These are phyloP conservation scores for Aspergillus fijiensis DNA, from an alignment of 2,329 filamentous ascomycete genomes.

Conservation along the genomic window DNA sequence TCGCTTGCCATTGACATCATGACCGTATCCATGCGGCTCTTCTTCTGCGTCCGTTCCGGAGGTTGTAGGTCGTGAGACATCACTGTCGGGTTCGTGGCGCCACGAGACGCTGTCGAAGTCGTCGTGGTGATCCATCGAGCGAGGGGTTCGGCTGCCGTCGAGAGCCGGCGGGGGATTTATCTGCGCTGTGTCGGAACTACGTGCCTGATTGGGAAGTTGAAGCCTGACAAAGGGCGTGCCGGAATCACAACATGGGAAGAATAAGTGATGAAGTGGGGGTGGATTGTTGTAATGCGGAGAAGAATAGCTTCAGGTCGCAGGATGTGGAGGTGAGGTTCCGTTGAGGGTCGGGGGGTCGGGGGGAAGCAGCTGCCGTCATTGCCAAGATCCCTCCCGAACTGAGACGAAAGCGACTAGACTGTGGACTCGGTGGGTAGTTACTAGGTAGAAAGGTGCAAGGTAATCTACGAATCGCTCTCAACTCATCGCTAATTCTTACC, in stretches of 20 bases:
- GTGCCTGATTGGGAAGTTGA: background rate
- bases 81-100: conserved; percentile 61
- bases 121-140: conserved; percentile 54
- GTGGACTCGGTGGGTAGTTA: background rate
- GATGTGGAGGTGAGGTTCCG: background rate
- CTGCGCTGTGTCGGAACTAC: background rate
- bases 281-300: background rate
- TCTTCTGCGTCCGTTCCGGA: conserved; percentile 46
- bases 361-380: conserved; percentile 22
- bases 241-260: background rate
- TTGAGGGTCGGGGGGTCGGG: background rate
- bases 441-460: no score
- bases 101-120: conserved; percentile 82
- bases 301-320: conserved; percentile 12
- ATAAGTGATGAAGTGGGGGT: background rate
- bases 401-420: background rate
- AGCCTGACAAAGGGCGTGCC: background rate
- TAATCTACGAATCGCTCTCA: no score
- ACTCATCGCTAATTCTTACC: background rate
- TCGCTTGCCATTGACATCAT: conserved; percentile 51
- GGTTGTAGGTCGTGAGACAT: conserved; percentile 43
- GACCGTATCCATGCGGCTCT: conserved; percentile 32
- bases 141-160: conserved; percentile 20
- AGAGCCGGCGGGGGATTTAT: conserved; percentile 6
- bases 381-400: conserved; percentile 8